Conservation (phyloP, 2,329 filamentous ascomycete species). For the Ophiocordyceps camponoti-leonardi region DNA sequence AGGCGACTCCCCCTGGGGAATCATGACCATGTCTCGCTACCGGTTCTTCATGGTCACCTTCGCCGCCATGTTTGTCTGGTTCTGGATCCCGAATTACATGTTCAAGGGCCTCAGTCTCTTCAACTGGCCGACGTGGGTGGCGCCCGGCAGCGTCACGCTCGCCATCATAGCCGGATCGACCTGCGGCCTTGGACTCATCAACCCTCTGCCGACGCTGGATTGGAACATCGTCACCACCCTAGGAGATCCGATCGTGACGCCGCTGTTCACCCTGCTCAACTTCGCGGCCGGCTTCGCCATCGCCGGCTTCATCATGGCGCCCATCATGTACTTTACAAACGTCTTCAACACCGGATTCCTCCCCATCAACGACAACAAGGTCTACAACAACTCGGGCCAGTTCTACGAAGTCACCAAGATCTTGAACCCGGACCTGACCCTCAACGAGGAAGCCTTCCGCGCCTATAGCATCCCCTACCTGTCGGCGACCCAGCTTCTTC, state of each 20-base stretch:
- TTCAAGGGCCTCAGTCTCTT: constrained; percentile 27
- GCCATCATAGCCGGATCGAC: constrained; percentile 16
- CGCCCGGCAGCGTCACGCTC: constrained; percentile 19
- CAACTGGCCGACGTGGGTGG: constrained; percentile 34
- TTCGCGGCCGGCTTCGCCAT: constrained; percentile 21
- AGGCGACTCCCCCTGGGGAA: background rate
- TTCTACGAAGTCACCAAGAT: constrained; percentile 34
- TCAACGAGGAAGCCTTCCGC: constrained; percentile 33
- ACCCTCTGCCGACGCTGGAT: constrained; percentile 20
- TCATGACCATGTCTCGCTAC: constrained; percentile 9
- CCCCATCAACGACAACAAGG: constrained; percentile 34
- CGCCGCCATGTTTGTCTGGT: constrained; percentile 29
- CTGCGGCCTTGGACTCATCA: constrained; percentile 18
- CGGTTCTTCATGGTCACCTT: constrained; percentile 26
- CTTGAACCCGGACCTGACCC: constrained; percentile 26
- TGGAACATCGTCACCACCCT: constrained; percentile 18
- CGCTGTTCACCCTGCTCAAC: constrained; percentile 13
- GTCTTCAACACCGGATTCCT: constrained; percentile 32
- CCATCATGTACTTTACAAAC: constrained; percentile 28
- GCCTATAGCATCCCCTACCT: constrained; percentile 38
- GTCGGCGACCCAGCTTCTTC: constrained; percentile 17
- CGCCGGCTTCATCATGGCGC: constrained; percentile 32
- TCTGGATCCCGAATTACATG: constrained; percentile 32
- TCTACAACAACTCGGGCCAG: constrained; percentile 37
- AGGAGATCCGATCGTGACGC: constrained; percentile 13